These are phyloP conservation scores for Auriculariales sp. DNA, from an alignment of 768 basidiomycete species.

Conservation along the genomic window DNA sequence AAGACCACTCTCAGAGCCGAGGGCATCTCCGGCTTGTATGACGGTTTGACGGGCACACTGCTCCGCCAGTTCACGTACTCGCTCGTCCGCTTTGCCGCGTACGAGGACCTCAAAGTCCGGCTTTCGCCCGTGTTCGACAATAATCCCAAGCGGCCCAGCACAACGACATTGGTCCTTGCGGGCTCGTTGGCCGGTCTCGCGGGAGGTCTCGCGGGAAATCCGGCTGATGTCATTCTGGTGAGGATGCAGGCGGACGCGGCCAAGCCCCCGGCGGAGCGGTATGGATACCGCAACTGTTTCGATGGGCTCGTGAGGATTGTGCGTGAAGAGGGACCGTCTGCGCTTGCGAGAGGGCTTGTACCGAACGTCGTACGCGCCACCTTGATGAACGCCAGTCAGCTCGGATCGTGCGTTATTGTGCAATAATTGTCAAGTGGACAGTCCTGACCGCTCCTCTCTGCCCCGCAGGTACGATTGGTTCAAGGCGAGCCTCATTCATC, in stretches of 20 bases:
- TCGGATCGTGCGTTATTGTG: slow-evolving; percentile 54
- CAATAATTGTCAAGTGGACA: neutral
- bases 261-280: slow-evolving; percentile 73
- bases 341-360: slow-evolving; percentile 59
- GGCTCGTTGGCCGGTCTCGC: slow-evolving; percentile 48
- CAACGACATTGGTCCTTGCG: neutral
- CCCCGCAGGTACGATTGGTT: slow-evolving; percentile 70
- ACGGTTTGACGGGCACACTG: slow-evolving; percentile 81
- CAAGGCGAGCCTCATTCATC: slow-evolving; percentile 69
- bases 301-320: slow-evolving; percentile 86
- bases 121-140: slow-evolving; percentile 31
- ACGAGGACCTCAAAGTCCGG: slow-evolving; percentile 61
- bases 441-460: neutral
- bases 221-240: slow-evolving; percentile 75
- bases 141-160: neutral
- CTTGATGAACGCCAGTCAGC: slow-evolving; percentile 85
- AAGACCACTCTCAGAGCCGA: slow-evolving; percentile 71
- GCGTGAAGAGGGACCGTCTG: slow-evolving; percentile 67
- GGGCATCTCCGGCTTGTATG: slow-evolving; percentile 65
- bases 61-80: slow-evolving; percentile 89
- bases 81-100: slow-evolving; percentile 85
- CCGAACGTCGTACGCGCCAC: slow-evolving; percentile 81
- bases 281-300: slow-evolving; percentile 82
- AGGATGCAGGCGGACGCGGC: slow-evolving; percentile 84
- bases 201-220: slow-evolving; percentile 81